Base-by-base conservation (phyloP, 371 early-diverging fungal genomes). In the Blakeslea trispora region DNA sequence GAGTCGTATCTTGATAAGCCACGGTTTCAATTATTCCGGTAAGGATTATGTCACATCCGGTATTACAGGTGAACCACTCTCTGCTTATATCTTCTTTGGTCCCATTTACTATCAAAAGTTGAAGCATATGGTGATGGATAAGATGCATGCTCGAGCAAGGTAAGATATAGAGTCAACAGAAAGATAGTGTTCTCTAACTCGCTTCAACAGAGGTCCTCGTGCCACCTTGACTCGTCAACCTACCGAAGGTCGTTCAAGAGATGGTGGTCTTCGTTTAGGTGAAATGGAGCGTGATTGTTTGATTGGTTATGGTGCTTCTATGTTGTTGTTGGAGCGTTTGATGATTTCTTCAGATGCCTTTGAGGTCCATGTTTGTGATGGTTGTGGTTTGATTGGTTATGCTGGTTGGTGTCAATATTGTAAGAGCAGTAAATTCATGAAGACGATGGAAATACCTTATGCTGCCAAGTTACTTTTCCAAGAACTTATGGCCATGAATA, bases 91-190 rank as follows among this genome's bases (percentile, higher is more conserved):
- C 32, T 99, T 97, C 83, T 96, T 95, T 81, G 99, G 99, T 15
- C 99, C 99, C 11, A 91, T 96, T 17, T 97, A 96, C 63, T 99
- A 99, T 73, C 99, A 99, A 75, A 94, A 98, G 71, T 84, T 99
- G 53, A 99, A 99, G 83, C 99, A 99, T 74, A 99, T 99, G 99
- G 99, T 99, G 5, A 91, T 97, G 83, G 99, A 99, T 78, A 99
- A 99, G 81, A 99, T 99, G 94, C 99, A 99, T 72, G 97, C 98
- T 19, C 91, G 99, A 68, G 91, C 99, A 47, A 78, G 88, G 88
- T 85, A 80, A 58, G 67, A 50, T 51, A 2, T 17, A n/a, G 23
- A 44, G 10, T 28, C 10, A 40, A 13, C 11, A 24, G 31, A 5
- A 22, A 42, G 13, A 23, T 35, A 32, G 47, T 53, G 14, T 31